Percentiles rank a stretch among this genome's conserved stretches.
Conservation (phyloP, 345 rosid species). For the Dovyalis caffra region DNA sequence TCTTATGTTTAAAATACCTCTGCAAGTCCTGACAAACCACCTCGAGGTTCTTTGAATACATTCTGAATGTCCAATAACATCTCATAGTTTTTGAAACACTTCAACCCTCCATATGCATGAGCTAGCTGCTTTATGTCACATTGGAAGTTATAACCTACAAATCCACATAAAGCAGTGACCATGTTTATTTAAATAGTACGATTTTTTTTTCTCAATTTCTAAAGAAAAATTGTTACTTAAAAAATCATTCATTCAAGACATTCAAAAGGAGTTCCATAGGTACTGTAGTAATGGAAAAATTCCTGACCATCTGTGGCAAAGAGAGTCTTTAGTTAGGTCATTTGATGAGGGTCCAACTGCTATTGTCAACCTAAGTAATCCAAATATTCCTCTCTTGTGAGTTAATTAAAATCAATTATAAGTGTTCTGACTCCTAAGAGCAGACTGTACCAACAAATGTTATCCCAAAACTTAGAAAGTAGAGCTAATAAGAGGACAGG, state of each 20-base stretch:
- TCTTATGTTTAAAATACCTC: slow-evolving; percentile 43
- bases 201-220: not conserved
- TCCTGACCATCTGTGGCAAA: too few species aligned
- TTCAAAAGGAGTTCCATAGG: too few species aligned
- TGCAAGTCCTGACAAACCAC: slow-evolving; percentile 86
- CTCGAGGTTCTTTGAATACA: slow-evolving; percentile 60
- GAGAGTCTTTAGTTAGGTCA: too few species aligned
- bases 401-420: not conserved
- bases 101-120: slow-evolving; percentile 61
- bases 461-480: not conserved
- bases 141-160: slow-evolving; percentile 81
- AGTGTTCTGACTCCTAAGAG: not conserved
- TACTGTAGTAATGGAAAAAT: too few species aligned
- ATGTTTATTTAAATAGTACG: not conserved
- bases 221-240: not conserved
- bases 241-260: too few species aligned
- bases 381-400: not conserved
- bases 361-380: too few species aligned
- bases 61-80: slow-evolving; percentile 82
- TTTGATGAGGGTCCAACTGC: too few species aligned
- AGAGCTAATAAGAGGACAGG: not conserved
- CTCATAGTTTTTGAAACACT: slow-evolving; percentile 78
- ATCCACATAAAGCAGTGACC: not conserved
- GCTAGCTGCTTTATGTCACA: slow-evolving; percentile 71
- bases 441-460: not conserved